A percentile compares a stretch with the other conserved stretches of the same genome.
phyloP scores from a whole-genome alignment of 139 green algal species.

The Ostreobium quekettii region DNA sequence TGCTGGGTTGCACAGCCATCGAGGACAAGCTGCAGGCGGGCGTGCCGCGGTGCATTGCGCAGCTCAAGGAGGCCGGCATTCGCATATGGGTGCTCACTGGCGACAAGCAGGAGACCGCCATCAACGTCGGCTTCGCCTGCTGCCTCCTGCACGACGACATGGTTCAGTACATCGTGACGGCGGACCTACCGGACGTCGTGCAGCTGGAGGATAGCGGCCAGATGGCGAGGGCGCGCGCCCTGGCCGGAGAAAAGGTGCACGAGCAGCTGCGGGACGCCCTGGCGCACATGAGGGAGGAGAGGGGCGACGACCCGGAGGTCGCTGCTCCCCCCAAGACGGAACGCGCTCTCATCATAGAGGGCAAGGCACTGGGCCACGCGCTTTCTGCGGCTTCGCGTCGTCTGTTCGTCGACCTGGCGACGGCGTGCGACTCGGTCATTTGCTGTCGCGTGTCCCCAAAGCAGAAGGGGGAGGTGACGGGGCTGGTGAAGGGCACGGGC shows the following conservation, averaged over 20 bases:
- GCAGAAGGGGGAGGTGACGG: conserved; percentile 66
- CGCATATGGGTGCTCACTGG: conserved; percentile 89
- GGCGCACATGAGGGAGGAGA: not conserved
- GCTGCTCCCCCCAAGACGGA: conserved; percentile 3
- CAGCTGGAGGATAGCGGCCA: conserved; percentile 20
- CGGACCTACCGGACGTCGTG: conserved; percentile 9
- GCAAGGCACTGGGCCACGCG: conserved; percentile 64
- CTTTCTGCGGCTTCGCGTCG: conserved; percentile 23
- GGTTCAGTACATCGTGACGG: conserved; percentile 44
- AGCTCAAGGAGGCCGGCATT: conserved; percentile 76
- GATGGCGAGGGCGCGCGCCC: not conserved
- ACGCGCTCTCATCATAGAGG: conserved; percentile 69
- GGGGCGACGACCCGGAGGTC: conserved; percentile 6
- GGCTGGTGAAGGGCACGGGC: conserved; percentile 48
- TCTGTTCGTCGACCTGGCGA: conserved; percentile 27
- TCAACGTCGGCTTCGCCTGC: conserved; percentile 88
- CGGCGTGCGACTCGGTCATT: conserved; percentile 49
- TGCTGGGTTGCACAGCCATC: conserved; percentile 93
- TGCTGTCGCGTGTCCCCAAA: conserved; percentile 66
- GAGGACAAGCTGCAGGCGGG: conserved; percentile 98
- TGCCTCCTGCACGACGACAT: conserved; percentile 65
- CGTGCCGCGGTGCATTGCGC: conserved; percentile 83
- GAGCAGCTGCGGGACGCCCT: conserved; percentile 16
- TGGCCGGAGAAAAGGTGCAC: conserved; percentile 7
- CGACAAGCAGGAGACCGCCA: conserved; percentile 81